phyloP scores from a whole-genome alignment of 805 yeast species.

The Candida piceae region DNA sequence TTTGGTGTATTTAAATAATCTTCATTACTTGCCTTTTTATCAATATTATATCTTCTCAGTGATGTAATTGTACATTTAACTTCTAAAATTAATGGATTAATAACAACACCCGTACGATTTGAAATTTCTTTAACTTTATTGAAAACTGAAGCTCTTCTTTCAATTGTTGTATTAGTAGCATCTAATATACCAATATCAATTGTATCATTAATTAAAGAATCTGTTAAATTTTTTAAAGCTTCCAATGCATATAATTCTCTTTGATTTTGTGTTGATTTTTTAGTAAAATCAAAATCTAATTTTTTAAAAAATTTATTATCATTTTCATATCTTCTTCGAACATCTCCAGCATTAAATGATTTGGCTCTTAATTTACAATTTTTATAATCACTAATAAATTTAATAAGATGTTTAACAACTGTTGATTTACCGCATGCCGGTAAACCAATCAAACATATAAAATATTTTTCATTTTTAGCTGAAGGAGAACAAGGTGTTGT shows the following conservation, averaged over 20 bases:
- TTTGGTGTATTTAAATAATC: conserved; percentile 55
- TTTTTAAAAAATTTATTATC: conserved; percentile 18
- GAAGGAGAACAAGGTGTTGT: not conserved
- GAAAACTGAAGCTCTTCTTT: conserved; percentile 52
- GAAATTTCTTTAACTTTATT: conserved; percentile 49
- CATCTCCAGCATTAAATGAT: conserved; percentile 49
- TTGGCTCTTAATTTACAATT: conserved; percentile 18
- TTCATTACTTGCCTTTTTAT: conserved; percentile 55
- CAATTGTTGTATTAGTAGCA: conserved; percentile 58
- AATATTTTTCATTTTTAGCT: conserved; percentile 23
- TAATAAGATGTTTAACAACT: conserved; percentile 24
- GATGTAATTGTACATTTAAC: conserved; percentile 51
- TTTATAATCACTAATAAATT: conserved; percentile 15
- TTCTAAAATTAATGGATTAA: conserved; percentile 52
- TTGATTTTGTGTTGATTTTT: conserved; percentile 41
- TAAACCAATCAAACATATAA: conserved; percentile 58
- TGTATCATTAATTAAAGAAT: conserved; percentile 65
- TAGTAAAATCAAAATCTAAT: conserved; percentile 32
- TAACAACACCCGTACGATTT: conserved; percentile 35
- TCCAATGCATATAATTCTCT: conserved; percentile 95
- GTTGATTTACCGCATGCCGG: conserved; percentile 92
- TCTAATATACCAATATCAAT: conserved; percentile 89
- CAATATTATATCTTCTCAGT: conserved; percentile 55
- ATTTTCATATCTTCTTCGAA: conserved; percentile 36
- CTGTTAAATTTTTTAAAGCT: conserved; percentile 73